These are phyloP conservation scores for Phytopythium boreale DNA, from an alignment of 352 stramenopile genomes.

Conservation along the genomic window DNA sequence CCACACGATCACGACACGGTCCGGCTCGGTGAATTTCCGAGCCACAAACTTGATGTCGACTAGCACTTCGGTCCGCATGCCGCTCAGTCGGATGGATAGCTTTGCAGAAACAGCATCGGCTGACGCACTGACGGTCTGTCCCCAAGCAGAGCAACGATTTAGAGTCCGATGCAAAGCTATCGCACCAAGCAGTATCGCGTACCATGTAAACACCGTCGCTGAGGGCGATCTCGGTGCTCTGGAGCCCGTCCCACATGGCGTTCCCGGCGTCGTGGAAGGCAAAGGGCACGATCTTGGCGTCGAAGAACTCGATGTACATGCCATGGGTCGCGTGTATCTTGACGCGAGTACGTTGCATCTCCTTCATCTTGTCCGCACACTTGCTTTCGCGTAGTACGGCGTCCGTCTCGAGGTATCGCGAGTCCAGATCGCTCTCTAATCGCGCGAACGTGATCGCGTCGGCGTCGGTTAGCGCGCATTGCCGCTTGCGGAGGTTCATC, in stretches of 20 bases:
- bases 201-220: slow-evolving; percentile 6
- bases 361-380: background rate
- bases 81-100: background rate
- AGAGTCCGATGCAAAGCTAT: too few species aligned
- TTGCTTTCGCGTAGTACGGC: background rate
- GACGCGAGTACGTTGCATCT: slow-evolving; percentile 1
- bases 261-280: slow-evolving; percentile 3
- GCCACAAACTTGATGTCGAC: slow-evolving; percentile 6
- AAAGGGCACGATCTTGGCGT: slow-evolving; percentile 15
- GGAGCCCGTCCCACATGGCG: slow-evolving; percentile 10
- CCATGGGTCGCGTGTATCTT: slow-evolving; percentile 4
- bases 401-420: slow-evolving; percentile 6
- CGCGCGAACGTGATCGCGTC: background rate
- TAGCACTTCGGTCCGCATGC: background rate
- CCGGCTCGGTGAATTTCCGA: slow-evolving; percentile 7
- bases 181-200: too few species aligned
- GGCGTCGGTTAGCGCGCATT: background rate
- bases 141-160: background rate
- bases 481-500: slow-evolving; percentile 8
- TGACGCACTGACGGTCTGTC: background rate
- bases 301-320: slow-evolving; percentile 15
- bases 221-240: background rate
- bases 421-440: slow-evolving; percentile 5
- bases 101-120: background rate
- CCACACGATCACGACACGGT: slow-evolving; percentile 20